A percentile compares a stretch with the other conserved stretches of the same genome.
Conservation (phyloP, 2,329 filamentous ascomycete species). For the Parascedosporium putredinis region DNA sequence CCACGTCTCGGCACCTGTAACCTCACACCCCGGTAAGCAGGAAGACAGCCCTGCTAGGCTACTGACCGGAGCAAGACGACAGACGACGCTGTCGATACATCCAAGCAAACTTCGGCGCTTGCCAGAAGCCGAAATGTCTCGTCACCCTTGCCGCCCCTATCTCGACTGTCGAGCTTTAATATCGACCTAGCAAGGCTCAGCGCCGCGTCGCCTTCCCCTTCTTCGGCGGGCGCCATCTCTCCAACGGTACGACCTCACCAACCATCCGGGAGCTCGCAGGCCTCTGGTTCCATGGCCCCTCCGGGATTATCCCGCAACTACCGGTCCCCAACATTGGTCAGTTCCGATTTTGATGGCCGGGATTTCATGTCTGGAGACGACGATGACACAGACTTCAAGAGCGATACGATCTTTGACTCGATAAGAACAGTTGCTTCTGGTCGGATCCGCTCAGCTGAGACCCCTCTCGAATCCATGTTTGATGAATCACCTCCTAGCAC, state of each 20-base stretch:
- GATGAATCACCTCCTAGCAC: slow-evolving; percentile 63
- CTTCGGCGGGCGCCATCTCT: slow-evolving; percentile 17
- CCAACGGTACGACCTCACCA: slow-evolving; percentile 27
- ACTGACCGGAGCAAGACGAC: slow-evolving; percentile 14
- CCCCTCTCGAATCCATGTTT: slow-evolving; percentile 69
- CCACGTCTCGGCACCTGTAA: slow-evolving; percentile 38
- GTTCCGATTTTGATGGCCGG: slow-evolving; percentile 58
- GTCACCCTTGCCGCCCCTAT: slow-evolving; percentile 45
- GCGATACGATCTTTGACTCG: slow-evolving; percentile 69
- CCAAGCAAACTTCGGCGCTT: slow-evolving; percentile 10
- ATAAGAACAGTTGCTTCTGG: slow-evolving; percentile 60
- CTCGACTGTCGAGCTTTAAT: slow-evolving; percentile 43
- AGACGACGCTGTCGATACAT: slow-evolving; percentile 12
- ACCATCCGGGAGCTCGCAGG: slow-evolving; percentile 28
- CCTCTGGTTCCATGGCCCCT: slow-evolving; percentile 31
- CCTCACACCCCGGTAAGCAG: slow-evolving; percentile 9
- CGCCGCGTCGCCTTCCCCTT: slow-evolving; percentile 13
- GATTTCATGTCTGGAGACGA: slow-evolving; percentile 60
- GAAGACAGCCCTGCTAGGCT: slow-evolving; percentile 12
- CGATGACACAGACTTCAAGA: slow-evolving; percentile 68
- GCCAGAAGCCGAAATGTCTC: slow-evolving; percentile 34
- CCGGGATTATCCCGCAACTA: slow-evolving; percentile 21
- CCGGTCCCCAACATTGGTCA: slow-evolving; percentile 49
- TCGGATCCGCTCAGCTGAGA: slow-evolving; percentile 55
- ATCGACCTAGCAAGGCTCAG: slow-evolving; percentile 36